phyloP scores from a whole-genome alignment of 805 yeast genomes.

The Priceomyces carsonii region DNA sequence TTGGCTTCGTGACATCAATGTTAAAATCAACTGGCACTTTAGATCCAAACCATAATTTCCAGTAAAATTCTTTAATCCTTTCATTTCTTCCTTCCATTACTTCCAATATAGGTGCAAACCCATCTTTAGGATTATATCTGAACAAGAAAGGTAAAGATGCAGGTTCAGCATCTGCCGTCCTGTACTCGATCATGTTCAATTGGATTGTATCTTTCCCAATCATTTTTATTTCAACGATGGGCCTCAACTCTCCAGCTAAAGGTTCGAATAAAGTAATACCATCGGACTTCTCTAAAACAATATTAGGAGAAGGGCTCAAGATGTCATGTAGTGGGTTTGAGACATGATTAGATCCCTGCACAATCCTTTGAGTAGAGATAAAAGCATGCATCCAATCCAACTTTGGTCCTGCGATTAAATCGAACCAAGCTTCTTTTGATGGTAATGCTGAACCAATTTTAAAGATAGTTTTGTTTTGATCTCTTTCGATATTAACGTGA shows the following conservation, averaged over 20 bases:
- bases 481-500: slow-evolving; percentile 36
- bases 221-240: slow-evolving; percentile 65
- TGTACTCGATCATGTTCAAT: slow-evolving; percentile 78
- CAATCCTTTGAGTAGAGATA: slow-evolving; percentile 73
- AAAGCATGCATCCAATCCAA: slow-evolving; percentile 92
- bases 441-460: slow-evolving; percentile 41
- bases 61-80: slow-evolving; percentile 93
- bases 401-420: slow-evolving; percentile 73
- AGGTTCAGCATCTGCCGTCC: slow-evolving; percentile 77
- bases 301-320: slow-evolving; percentile 67
- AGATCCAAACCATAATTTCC: slow-evolving; percentile 93
- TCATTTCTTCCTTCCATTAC: slow-evolving; percentile 87
- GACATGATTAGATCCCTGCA: slow-evolving; percentile 81
- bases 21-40: slow-evolving; percentile 60
- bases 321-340: slow-evolving; percentile 79
- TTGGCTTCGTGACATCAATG: slow-evolving; percentile 68
- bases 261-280: slow-evolving; percentile 66
- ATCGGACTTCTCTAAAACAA: slow-evolving; percentile 57
- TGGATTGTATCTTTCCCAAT: slow-evolving; percentile 54
- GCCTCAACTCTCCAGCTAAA: slow-evolving; percentile 66
- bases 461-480: slow-evolving; percentile 33
- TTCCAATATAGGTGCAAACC: slow-evolving; percentile 95
- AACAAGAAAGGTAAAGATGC: slow-evolving; percentile 77
- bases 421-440: slow-evolving; percentile 60
- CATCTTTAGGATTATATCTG: slow-evolving; percentile 78